Conservation (phyloP, 495 filamentous ascomycete species). For the Neurospora intermedia region DNA sequence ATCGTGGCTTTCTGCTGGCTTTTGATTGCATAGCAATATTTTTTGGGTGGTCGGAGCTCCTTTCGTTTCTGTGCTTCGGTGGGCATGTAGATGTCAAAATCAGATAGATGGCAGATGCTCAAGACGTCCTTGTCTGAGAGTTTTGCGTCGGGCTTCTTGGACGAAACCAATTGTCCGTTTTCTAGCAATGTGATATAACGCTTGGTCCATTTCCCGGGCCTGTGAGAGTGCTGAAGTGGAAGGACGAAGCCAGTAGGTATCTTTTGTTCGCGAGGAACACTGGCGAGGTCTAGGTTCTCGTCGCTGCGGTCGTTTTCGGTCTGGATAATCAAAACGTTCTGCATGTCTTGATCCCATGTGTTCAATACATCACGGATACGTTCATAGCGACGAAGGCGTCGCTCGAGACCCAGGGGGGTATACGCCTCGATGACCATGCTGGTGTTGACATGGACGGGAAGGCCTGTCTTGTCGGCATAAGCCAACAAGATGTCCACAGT, state of each 20-base stretch:
- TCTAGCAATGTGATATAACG: conserved; percentile 62
- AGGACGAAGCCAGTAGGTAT: conserved; percentile 45
- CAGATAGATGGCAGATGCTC: conserved; percentile 77
- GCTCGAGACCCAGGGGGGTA: conserved; percentile 63
- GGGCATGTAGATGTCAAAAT: conserved; percentile 85
- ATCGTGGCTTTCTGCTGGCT: conserved; percentile 84
- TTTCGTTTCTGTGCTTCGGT: conserved; percentile 49
- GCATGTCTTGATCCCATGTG: conserved; percentile 73
- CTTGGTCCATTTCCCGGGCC: conserved; percentile 76
- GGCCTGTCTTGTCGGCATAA: conserved; percentile 40
- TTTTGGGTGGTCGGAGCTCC: conserved; percentile 64
- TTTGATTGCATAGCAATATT: conserved; percentile 78
- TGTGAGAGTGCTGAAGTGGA: conserved; percentile 69
- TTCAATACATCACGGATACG: conserved; percentile 80
- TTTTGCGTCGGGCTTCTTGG: conserved; percentile 53
- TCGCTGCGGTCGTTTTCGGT: conserved; percentile 25
- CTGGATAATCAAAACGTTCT: conserved; percentile 55
- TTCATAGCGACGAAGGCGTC: conserved; percentile 79
- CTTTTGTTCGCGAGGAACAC: conserved; percentile 48
- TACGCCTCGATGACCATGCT: conserved; percentile 71
- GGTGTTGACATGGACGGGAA: conserved; percentile 46
- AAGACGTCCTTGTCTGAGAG: conserved; percentile 48
- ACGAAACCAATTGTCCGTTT: conserved; percentile 63
- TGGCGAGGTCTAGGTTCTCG: conserved; percentile 35
- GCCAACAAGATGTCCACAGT: conserved; percentile 56